phyloP scores from a whole-genome alignment of 2,329 filamentous ascomycete genomes.

The Arachnopeziza araneosa region DNA sequence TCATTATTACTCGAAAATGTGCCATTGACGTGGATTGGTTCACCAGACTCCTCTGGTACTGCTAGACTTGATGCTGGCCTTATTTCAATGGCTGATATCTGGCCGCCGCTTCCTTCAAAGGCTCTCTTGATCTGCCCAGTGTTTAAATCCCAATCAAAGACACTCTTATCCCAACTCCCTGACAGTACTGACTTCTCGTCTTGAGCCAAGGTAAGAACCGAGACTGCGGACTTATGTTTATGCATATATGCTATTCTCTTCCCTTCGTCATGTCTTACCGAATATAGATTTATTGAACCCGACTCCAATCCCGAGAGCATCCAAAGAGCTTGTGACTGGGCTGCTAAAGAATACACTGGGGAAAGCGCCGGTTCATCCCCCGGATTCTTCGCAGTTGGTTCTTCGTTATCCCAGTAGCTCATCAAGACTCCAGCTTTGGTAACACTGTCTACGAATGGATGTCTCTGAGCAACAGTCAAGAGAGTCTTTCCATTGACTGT shows the following conservation, averaged over 20 bases:
- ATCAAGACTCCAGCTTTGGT: constrained; percentile 90
- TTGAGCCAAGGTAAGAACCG: constrained; percentile 71
- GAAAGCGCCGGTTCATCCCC: constrained; percentile 62
- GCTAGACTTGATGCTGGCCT: constrained; percentile 71
- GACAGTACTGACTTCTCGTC: constrained; percentile 86
- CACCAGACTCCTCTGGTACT: constrained; percentile 65
- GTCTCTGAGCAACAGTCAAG: constrained; percentile 88
- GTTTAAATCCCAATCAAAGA: constrained; percentile 93
- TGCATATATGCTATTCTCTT: constrained; percentile 78
- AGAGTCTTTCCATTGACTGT: constrained; percentile 93
- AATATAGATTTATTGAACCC: constrained; percentile 88
- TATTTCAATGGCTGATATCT: constrained; percentile 84
- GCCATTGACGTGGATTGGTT: constrained; percentile 53
- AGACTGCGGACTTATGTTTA: constrained; percentile 86
- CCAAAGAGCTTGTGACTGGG: constrained; percentile 88
- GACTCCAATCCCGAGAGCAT: constrained; percentile 85
- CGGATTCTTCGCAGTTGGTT: constrained; percentile 42
- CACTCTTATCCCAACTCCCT: constrained; percentile 93
- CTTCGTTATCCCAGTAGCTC: constrained; percentile 98
- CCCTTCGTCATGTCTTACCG: constrained; percentile 89
- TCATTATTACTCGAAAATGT: constrained; percentile 74
- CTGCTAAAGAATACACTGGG: constrained; percentile 89
- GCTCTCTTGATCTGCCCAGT: constrained; percentile 70
- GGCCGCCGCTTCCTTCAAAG: constrained; percentile 72
- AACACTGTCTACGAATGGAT: constrained; percentile 96